phyloP scores from a whole-genome alignment of 306 rosid genomes.

The Sphenostylis stenocarpa region DNA sequence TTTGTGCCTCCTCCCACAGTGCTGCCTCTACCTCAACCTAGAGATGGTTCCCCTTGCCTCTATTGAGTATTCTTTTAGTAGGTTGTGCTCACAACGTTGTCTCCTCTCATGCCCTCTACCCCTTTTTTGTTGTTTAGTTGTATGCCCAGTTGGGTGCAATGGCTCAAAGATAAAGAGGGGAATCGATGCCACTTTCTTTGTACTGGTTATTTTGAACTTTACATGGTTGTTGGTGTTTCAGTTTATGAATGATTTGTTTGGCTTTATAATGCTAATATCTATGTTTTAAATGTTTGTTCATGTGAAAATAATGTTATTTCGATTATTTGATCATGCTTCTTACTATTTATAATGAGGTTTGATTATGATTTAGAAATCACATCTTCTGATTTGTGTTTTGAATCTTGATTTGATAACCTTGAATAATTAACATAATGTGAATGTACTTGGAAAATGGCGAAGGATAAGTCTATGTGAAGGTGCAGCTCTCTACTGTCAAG shows the following conservation, averaged over 20 bases:
- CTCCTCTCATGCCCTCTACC: not conserved
- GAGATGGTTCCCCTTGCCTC: not conserved
- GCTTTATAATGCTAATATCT: not conserved
- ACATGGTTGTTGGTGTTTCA: not conserved
- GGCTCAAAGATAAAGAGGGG: not conserved
- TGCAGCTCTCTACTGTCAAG: not conserved
- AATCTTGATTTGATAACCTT: not conserved
- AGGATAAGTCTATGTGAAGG: constrained; percentile 17
- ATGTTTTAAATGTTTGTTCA: not conserved
- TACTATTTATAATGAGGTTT: not conserved
- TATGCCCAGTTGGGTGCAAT: not conserved
- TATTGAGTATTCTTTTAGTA: not conserved
- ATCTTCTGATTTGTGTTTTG: no score
- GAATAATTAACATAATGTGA: constrained; percentile 21
- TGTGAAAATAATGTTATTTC: not conserved
- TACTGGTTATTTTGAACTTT: not conserved
- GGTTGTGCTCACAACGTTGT: not conserved
- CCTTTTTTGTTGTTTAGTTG: not conserved
- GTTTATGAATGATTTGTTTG: not conserved
- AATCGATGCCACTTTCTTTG: not conserved
- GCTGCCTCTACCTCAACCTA: not conserved
- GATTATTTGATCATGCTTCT: not conserved
- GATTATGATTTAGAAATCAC: not conserved
- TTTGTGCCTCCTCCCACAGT: not conserved
- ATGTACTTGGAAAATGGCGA: not conserved